phyloP scores from a whole-genome alignment of 306 rosid species.

The Rosa chinensis region DNA sequence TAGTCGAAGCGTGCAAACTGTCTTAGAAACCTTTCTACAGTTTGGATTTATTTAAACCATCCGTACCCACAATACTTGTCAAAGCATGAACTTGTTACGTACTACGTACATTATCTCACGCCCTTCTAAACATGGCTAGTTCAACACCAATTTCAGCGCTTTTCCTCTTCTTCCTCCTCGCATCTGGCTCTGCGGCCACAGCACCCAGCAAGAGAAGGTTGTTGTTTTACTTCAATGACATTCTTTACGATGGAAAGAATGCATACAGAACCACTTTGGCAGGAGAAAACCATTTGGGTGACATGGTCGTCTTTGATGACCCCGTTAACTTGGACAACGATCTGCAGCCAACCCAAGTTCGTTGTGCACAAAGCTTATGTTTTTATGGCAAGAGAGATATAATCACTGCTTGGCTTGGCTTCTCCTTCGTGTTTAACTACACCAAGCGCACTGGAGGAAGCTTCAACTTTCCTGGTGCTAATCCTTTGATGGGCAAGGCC shows the following conservation, averaged over 20 bases:
- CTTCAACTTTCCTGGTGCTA: constrained; percentile 65
- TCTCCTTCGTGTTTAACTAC: constrained; percentile 58
- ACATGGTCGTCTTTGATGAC: constrained; percentile 62
- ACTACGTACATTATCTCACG: neutral
- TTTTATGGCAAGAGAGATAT: constrained; percentile 47
- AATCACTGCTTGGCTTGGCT: constrained; percentile 64
- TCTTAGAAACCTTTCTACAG: neutral
- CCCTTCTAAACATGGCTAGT: neutral
- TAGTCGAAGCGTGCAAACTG: neutral
- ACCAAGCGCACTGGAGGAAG: constrained; percentile 46
- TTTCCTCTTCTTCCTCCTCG: constrained; percentile 3
- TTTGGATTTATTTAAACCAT: neutral
- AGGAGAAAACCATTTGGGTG: constrained; percentile 54
- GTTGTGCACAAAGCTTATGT: constrained; percentile 66
- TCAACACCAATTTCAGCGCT: neutral
- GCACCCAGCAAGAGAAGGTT: neutral
- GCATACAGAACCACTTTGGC: constrained; percentile 45
- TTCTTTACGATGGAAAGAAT: constrained; percentile 14
- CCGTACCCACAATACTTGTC: neutral
- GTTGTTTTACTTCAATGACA: constrained; percentile 50
- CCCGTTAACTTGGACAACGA: constrained; percentile 68
- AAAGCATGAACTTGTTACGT: neutral
- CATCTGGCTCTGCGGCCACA: neutral
- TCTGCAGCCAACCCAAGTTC: constrained; percentile 45
- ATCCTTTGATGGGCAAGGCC: constrained; percentile 56